A percentile compares a stretch with the other conserved stretches of the same genome.
These are phyloP conservation scores for Vigna radiata DNA, from an alignment of 306 rosid genomes.

Conservation along the genomic window DNA sequence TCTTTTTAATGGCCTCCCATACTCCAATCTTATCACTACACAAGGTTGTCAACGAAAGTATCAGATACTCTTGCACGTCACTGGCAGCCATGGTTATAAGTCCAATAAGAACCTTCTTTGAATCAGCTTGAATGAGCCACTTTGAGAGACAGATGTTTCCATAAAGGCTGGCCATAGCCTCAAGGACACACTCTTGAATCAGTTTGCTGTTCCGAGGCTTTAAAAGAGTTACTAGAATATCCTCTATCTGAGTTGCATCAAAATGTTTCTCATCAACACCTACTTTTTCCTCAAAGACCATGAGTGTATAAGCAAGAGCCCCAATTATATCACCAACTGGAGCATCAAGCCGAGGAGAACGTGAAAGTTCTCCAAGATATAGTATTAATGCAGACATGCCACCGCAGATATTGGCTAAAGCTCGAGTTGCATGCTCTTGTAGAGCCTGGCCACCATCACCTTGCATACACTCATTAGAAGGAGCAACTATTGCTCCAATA, in stretches of 20 bases:
- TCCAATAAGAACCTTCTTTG: conserved; percentile 88
- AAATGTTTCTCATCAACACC: conserved; percentile 61
- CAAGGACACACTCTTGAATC: conserved; percentile 92
- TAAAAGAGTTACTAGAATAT: conserved; percentile 76
- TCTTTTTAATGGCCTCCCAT: conserved; percentile 91
- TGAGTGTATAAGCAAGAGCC: conserved; percentile 91
- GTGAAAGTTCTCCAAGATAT: conserved; percentile 93
- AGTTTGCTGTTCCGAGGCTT: conserved; percentile 81
- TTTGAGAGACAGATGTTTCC: conserved; percentile 82
- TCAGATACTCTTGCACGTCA: conserved; percentile 83
- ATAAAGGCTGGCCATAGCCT: conserved; percentile 96
- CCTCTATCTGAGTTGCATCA: conserved; percentile 75
- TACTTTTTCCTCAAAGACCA: conserved; percentile 76
- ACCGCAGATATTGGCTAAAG: conserved; percentile 92
- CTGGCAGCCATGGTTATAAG: conserved; percentile 84
- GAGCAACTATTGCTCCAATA: conserved; percentile 95
- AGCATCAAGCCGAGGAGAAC: conserved; percentile 72
- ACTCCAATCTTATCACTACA: conserved; percentile 75
- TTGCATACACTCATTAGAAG: conserved; percentile 95
- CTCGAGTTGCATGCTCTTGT: conserved; percentile 83
- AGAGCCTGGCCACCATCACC: conserved; percentile 77
- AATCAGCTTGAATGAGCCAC: conserved; percentile 73
- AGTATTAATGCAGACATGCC: conserved; percentile 86
- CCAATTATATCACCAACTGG: conserved; percentile 95
- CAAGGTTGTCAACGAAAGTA: conserved; percentile 78